A percentile compares a stretch with the other conserved stretches of the same genome.
phyloP scores from a whole-genome alignment of 23 red algal genomes.

The Pyropia yezoensis region DNA sequence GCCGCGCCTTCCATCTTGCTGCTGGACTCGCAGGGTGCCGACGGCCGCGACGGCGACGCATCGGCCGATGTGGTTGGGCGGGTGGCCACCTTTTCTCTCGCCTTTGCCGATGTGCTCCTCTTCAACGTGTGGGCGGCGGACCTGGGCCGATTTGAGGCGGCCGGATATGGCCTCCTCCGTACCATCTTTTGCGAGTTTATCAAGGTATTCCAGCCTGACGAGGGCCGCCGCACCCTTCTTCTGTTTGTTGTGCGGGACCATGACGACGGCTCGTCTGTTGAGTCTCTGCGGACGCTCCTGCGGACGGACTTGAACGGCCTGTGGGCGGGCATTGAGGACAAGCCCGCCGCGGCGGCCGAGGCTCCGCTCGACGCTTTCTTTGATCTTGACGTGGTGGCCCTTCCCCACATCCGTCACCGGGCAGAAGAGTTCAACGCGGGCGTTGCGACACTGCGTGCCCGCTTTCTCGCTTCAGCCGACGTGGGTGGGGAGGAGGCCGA shows the following conservation, averaged over 20 bases:
- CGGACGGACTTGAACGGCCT: slow-evolving; percentile 52
- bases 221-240: slow-evolving; percentile 40
- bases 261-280: slow-evolving; percentile 75
- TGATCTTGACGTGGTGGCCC: slow-evolving; percentile 70
- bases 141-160: slow-evolving; percentile 80
- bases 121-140: slow-evolving; percentile 87
- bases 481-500: neutral
- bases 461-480: slow-evolving; percentile 23
- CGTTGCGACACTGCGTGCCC: slow-evolving; percentile 25
- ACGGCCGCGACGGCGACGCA: slow-evolving; percentile 41
- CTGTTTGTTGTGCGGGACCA: slow-evolving; percentile 86
- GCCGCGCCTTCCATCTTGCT: slow-evolving; percentile 1
- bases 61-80: slow-evolving; percentile 33
- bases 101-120: slow-evolving; percentile 68
- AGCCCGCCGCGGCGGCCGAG: slow-evolving; percentile 25
- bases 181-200: slow-evolving; percentile 78
- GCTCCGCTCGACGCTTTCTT: slow-evolving; percentile 49
- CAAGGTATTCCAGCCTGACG: slow-evolving; percentile 64
- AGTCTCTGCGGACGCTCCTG: slow-evolving; percentile 38
- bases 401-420: slow-evolving; percentile 77
- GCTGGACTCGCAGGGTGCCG: slow-evolving; percentile 49
- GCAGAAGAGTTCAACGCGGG: slow-evolving; percentile 52
- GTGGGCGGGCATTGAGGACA: slow-evolving; percentile 55
- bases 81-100: slow-evolving; percentile 56
- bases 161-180: slow-evolving; percentile 76